Percentiles rank a stretch among this genome's conserved stretches.
phyloP scores from a whole-genome alignment of 78 protist species.

The Bodo saltans region DNA sequence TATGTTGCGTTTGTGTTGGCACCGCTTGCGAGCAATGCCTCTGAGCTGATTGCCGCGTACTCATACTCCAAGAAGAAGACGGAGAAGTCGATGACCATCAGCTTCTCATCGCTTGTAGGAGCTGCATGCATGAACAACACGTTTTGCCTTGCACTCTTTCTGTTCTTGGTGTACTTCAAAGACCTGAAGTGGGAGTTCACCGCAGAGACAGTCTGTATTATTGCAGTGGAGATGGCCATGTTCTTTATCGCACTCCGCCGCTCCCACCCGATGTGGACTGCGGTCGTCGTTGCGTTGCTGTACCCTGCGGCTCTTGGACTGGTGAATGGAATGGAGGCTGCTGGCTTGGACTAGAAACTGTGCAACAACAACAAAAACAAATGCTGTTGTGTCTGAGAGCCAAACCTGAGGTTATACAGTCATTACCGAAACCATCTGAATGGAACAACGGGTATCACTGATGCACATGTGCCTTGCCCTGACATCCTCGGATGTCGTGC shows the following conservation, averaged over 20 bases:
- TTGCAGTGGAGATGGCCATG: slow-evolving; percentile 38
- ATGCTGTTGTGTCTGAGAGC: too few species aligned
- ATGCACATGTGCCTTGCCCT: too few species aligned
- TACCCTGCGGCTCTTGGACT: slow-evolving; percentile 54
- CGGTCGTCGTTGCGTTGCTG: background rate
- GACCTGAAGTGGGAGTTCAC: slow-evolving; percentile 66
- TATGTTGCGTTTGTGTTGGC: slow-evolving; percentile 67
- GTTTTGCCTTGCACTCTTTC: slow-evolving; percentile 60
- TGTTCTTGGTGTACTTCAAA: slow-evolving; percentile 14
- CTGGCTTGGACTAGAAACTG: slow-evolving; percentile 22
- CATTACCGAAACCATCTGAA: too few species aligned
- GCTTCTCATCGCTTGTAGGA: slow-evolving; percentile 54
- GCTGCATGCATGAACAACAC: slow-evolving; percentile 78
- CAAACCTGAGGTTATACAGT: too few species aligned
- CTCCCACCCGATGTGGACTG: background rate
- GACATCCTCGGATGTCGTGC: too few species aligned
- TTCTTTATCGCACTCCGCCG: slow-evolving; percentile 26
- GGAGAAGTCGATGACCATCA: slow-evolving; percentile 43
- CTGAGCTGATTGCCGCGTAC: slow-evolving; percentile 59
- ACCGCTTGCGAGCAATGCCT: slow-evolving; percentile 72
- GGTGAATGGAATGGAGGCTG: slow-evolving; percentile 48
- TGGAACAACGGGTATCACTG: too few species aligned
- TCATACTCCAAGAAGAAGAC: slow-evolving; percentile 60
- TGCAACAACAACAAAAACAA: too few species aligned
- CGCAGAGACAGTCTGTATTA: slow-evolving; percentile 60